These are phyloP conservation scores for Centella asiatica DNA, from an alignment of 129 eudicot genomes.

Conservation along the genomic window DNA sequence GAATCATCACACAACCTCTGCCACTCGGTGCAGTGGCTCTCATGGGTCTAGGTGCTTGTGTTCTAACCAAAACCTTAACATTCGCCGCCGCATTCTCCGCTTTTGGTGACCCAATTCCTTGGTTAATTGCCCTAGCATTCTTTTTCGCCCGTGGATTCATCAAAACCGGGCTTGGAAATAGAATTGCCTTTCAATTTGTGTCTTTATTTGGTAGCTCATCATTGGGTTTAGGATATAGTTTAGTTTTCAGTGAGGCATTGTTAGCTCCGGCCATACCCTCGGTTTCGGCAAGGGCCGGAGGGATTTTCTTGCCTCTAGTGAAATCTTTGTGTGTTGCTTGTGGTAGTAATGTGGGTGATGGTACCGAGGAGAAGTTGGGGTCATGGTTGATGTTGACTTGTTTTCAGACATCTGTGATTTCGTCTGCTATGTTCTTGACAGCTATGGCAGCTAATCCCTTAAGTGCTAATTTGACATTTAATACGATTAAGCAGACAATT, in stretches of 20 bases:
- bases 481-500: constrained; percentile 54
- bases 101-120: constrained; percentile 86
- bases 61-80: constrained; percentile 68
- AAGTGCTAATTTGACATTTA: constrained; percentile 63
- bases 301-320: constrained; percentile 75
- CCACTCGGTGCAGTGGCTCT: constrained; percentile 84
- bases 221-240: constrained; percentile 79
- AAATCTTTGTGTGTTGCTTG: constrained; percentile 80
- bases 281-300: constrained; percentile 86
- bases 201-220: constrained; percentile 56
- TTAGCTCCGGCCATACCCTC: constrained; percentile 94
- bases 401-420: constrained; percentile 78
- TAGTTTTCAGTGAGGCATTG: constrained; percentile 80
- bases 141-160: constrained; percentile 96
- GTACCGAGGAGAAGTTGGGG: constrained; percentile 80
- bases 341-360: constrained; percentile 91
- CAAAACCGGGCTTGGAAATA: constrained; percentile 77
- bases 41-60: constrained; percentile 79
- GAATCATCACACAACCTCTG: constrained; percentile 71
- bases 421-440: constrained; percentile 84
- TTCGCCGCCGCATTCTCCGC: constrained; percentile 96
- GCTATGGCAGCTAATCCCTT: constrained; percentile 95
- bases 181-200: constrained; percentile 91
- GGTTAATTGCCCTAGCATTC: constrained; percentile 88
- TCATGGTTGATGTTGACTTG: constrained; percentile 90